Base-by-base conservation (phyloP, 768 basidiomycete genomes). In the Rhizopogon roseolus region DNA sequence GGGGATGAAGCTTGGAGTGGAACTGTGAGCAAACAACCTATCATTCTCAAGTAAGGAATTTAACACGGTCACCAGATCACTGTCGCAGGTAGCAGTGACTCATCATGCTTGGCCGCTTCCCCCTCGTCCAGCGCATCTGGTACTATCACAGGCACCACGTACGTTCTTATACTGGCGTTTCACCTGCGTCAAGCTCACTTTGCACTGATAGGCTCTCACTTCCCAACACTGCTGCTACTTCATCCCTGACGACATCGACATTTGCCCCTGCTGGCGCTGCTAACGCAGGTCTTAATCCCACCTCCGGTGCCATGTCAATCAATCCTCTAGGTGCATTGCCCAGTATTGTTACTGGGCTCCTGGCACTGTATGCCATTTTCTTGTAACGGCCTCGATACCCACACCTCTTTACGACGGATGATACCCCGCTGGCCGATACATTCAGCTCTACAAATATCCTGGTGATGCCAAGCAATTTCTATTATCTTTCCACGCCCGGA, bases 1-100 rank as follows among this genome's bases (percentile, higher is more conserved):
- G 80, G 72, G 28, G 63, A 84, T 3, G 86, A 90, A 60, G 87
- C 79, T 3, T 92, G 89, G 89, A 82, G 80, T 58, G 74, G 71
- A 36, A 60, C 58, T 10, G 88, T 89, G 56, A 63, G 82, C 75
- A 16, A 56, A 42, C 41, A 44, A 13, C 36, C 14, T 25, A 42
- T 11, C 7, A 28, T 37, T 43, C 17, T 32, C 6, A 17, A 11
- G 9, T 11, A 38, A 42, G 9, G 28, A 16, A 43, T 41, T 32
- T 6, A 44, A 48, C 37, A 42, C 25, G 22, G 51, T 38, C 10
- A 16, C 25, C 22, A 78, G 77, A 60, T 75, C 58, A 65, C 66
- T 36, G 62, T 80, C 17, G 61, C 64, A 37, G 10, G 16, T 19
- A 74, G 73, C 62, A 61, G 56, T 41, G 67, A 77, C 54, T 49